Base-by-base conservation (phyloP, 2,329 filamentous ascomycete genomes). In the Talaromyces sp. region DNA sequence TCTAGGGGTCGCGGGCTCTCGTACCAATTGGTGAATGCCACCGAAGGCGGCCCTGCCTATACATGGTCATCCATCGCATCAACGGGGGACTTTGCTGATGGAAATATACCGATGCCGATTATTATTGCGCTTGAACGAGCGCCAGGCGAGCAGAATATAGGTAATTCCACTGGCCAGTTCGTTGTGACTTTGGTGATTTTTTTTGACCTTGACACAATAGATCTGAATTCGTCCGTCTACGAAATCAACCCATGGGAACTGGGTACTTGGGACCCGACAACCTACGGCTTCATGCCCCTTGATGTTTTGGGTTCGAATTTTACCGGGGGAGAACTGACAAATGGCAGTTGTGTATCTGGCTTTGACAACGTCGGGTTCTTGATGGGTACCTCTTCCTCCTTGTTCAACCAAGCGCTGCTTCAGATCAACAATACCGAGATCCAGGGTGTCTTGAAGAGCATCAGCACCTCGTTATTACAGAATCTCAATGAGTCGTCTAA, bases 301-400 rank as follows among this genome's bases (percentile, higher is more conserved):
- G 75, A 84, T 60, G 91, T 87, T 63, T 71, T 92, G 2, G 89
- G 89, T 2, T 89, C 89, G 1, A 85, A 86, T 62, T 91, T 92
- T 70, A 81, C 78, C 35, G 78, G 75, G 4, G 89, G 89, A 17
- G 67, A 70, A 4, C 71, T 94, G 19, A 75, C 81, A 0, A 69
- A 76, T 13, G 71, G 79, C 57, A 69, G 74, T 25, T 96, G 92
- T 67, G 81, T 95, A 15, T 78, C 81, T 5, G 92, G 92, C 1
- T 91, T 91, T 63, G 92, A 96, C 73, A 91, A 91, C 65, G 82
- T 83, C 28, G 89, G 89, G 6, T 96, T 84, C 68, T 78, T 96
- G 28, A 91, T 95, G 84, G 91, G 91, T 53, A 96, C 91, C 0
- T 91, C 87, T 17, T 90, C 87, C 1, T 88, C 89, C 0, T 80